Conservation (phyloP, 2,329 filamentous ascomycete species). For the Sporothrix luriei region DNA sequence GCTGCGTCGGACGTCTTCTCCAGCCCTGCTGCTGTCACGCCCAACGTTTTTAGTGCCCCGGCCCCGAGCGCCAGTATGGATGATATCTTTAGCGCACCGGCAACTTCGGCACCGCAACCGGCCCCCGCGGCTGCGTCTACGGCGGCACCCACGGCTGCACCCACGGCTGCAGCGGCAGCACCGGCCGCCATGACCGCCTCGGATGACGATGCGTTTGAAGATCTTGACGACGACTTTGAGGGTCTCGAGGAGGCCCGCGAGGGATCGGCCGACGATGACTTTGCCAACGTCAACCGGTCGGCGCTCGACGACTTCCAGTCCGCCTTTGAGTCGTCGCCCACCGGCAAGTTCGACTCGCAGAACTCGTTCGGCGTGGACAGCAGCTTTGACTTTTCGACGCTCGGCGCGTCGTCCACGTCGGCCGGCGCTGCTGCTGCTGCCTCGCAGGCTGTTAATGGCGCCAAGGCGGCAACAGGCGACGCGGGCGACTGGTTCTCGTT, state of each 20-base stretch:
- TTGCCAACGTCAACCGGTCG: conserved; percentile 71
- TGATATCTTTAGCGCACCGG: conserved; percentile 33
- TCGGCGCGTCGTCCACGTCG: conserved; percentile 43
- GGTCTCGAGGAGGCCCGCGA: conserved; percentile 84
- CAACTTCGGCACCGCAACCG: neutral
- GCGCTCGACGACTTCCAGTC: conserved; percentile 78
- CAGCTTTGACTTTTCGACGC: conserved; percentile 61
- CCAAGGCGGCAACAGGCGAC: conserved; percentile 45
- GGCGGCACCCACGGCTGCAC: conserved; percentile 3
- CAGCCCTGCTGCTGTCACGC: neutral
- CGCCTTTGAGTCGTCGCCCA: conserved; percentile 72
- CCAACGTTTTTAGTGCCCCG: conserved; percentile 3
- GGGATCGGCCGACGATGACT: conserved; percentile 76
- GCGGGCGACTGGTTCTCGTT: conserved; percentile 70
- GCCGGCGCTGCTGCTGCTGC: conserved; percentile 34
- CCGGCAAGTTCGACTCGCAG: conserved; percentile 53
- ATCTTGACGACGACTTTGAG: conserved; percentile 79
- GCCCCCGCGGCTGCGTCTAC: conserved; percentile 4
- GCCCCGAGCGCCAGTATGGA: conserved; percentile 11
- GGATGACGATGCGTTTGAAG: conserved; percentile 61
- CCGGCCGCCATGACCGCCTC: conserved; percentile 38
- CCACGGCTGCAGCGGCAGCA: conserved; percentile 8
- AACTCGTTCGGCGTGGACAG: conserved; percentile 55
- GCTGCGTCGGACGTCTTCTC: neutral
- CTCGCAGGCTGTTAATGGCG: conserved; percentile 45